Percentiles rank a stretch among this genome's conserved stretches.
These are phyloP conservation scores for Fusarium succisae DNA, from an alignment of 2,329 filamentous ascomycete species.

Conservation along the genomic window DNA sequence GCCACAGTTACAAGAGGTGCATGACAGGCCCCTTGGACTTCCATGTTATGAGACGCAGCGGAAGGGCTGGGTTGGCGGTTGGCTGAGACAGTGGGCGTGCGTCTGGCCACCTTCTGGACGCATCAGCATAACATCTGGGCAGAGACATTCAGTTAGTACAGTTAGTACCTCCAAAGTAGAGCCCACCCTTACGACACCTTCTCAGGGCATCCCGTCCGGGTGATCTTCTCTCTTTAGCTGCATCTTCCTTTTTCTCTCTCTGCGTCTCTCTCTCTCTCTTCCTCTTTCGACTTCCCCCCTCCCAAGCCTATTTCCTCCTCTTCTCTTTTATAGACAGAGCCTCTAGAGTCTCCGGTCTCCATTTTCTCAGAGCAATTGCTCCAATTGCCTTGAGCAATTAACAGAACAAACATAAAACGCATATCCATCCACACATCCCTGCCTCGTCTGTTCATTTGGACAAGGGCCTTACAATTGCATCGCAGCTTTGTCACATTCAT, in stretches of 20 bases:
- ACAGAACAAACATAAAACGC: neutral
- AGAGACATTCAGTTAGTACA: neutral
- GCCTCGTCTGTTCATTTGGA: neutral
- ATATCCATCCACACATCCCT: neutral
- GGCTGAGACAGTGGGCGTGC: slow-evolving; percentile 19
- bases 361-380: slow-evolving; percentile 21
- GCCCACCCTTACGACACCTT: slow-evolving; percentile 26
- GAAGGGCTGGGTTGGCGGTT: slow-evolving; percentile 23
- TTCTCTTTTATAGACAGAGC: slow-evolving; percentile 18
- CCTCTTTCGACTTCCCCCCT: neutral
- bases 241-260: slow-evolving; percentile 14
- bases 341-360: slow-evolving; percentile 22
- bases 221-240: slow-evolving; percentile 25
- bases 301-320: slow-evolving; percentile 7
- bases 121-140: slow-evolving; percentile 10
- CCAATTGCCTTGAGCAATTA: slow-evolving; percentile 22
- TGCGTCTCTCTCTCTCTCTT: slow-evolving; percentile 19
- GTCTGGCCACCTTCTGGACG: slow-evolving; percentile 9
- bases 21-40: slow-evolving; percentile 13
- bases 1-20: slow-evolving; percentile 36
- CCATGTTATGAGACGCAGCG: slow-evolving; percentile 22
- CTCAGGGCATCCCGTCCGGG: slow-evolving; percentile 9
- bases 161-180: slow-evolving; percentile 8
- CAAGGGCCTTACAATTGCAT: slow-evolving; percentile 8
- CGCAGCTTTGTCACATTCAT: neutral